Evolutionary conservation across 2,329 filamentous ascomycete species (phyloP).

Genomic region (Aspergillus eucalypticola): DNA sequence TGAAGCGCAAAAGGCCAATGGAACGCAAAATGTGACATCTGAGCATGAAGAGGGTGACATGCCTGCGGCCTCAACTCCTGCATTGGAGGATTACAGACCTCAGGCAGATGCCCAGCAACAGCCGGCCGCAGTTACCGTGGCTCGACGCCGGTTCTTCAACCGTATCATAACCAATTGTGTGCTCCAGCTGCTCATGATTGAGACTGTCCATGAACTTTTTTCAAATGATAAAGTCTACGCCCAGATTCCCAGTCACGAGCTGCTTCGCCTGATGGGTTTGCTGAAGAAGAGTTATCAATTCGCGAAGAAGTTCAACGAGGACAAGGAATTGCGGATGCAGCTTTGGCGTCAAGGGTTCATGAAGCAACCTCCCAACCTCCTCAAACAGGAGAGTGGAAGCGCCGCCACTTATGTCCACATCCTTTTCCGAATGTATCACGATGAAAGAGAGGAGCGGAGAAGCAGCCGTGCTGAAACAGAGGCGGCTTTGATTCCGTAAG

Average conservation of each 20-base stretch:
- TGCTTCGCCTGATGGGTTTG: slow-evolving; percentile 88
- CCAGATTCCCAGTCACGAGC: slow-evolving; percentile 85
- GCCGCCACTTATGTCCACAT: slow-evolving; percentile 96
- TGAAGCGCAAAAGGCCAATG: slow-evolving; percentile 31
- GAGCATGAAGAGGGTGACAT: slow-evolving; percentile 38
- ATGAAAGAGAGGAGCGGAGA: slow-evolving; percentile 78
- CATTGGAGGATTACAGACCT: slow-evolving; percentile 85
- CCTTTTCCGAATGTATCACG: slow-evolving; percentile 94
- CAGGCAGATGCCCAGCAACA: slow-evolving; percentile 77
- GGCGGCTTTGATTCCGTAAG: slow-evolving; percentile 78
- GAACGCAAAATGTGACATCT: slow-evolving; percentile 28
- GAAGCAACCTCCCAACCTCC: slow-evolving; percentile 95
- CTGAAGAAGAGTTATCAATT: slow-evolving; percentile 97
- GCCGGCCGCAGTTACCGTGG: slow-evolving; percentile 87
- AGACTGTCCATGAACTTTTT: slow-evolving; percentile 98
- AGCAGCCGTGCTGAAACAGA: slow-evolving; percentile 82
- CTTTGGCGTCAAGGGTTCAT: slow-evolving; percentile 99
- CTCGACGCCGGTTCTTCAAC: slow-evolving; percentile 94
- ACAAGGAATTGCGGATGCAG: slow-evolving; percentile 91
- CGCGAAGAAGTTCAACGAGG: slow-evolving; percentile 94
- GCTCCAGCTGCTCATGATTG: slow-evolving; percentile 96
- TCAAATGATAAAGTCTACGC: slow-evolving; percentile 94
- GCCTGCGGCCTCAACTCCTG: slow-evolving; percentile 39
- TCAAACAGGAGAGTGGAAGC: slow-evolving; percentile 93
- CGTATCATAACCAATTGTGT: slow-evolving; percentile 99